phyloP scores from a whole-genome alignment of 148 eudicot species.

The Fagopyrum tataricum region DNA sequence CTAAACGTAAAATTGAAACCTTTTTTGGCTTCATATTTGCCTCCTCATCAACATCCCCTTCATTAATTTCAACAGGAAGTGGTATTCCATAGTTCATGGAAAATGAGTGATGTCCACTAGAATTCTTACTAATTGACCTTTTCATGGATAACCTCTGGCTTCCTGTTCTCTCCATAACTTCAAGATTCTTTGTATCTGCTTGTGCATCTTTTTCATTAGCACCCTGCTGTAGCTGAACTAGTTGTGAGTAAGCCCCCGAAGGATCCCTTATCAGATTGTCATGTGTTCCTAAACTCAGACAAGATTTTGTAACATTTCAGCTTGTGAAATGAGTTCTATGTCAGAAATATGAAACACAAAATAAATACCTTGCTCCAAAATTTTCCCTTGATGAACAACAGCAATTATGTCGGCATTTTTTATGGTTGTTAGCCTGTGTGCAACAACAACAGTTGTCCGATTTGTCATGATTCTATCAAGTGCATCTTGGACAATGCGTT shows the following conservation, averaged over 20 bases:
- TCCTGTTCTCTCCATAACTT: slow-evolving; percentile 36
- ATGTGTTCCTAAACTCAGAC: slow-evolving; percentile 50
- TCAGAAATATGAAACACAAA: not conserved
- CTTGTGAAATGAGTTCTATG: not conserved
- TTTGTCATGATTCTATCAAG: slow-evolving; percentile 64
- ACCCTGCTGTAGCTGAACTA: slow-evolving; percentile 65
- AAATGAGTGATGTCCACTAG: slow-evolving; percentile 43
- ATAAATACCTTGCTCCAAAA: slow-evolving; percentile 63
- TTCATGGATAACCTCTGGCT: slow-evolving; percentile 38
- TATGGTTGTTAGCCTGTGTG: slow-evolving; percentile 74
- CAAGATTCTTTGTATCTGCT: slow-evolving; percentile 19
- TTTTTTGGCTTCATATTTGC: slow-evolving; percentile 19
- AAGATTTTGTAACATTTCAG: not conserved
- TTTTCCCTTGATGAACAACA: slow-evolving; percentile 68
- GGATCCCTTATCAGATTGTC: slow-evolving; percentile 47
- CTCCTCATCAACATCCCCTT: slow-evolving; percentile 21
- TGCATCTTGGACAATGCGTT: slow-evolving; percentile 78
- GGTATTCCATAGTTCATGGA: slow-evolving; percentile 26
- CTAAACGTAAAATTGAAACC: slow-evolving; percentile 46
- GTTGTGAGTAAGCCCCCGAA: slow-evolving; percentile 72
- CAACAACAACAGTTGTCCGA: slow-evolving; percentile 78
- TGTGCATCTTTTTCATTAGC: slow-evolving; percentile 21
- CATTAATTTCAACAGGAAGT: slow-evolving; percentile 27
- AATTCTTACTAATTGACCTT: slow-evolving; percentile 53
- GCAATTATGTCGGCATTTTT: slow-evolving; percentile 72